Conservation (phyloP, 768 basidiomycete genomes). For the Phylloporus sp. region DNA sequence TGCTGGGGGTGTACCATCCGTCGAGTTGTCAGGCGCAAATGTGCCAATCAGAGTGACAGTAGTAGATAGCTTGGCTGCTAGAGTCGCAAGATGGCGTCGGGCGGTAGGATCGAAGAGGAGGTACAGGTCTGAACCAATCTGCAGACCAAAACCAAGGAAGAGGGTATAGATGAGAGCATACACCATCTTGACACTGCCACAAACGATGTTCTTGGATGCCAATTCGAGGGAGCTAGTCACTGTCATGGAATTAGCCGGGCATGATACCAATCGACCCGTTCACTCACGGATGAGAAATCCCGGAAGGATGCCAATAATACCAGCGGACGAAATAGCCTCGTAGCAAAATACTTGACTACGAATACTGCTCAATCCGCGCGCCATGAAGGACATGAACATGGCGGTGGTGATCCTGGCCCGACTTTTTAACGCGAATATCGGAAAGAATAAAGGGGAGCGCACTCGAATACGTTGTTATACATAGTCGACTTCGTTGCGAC, state of each 20-base stretch:
- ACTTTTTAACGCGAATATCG: conserved; percentile 7
- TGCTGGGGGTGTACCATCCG: conserved; percentile 40
- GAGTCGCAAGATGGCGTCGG: conserved; percentile 46
- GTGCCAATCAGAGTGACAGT: conserved; percentile 55
- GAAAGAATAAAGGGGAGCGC: conserved; percentile 7
- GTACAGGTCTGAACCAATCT: conserved; percentile 79
- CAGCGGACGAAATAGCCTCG: conserved; percentile 82
- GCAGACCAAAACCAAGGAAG: conserved; percentile 79
- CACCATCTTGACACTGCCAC: conserved; percentile 83
- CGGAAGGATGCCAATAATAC: conserved; percentile 86
- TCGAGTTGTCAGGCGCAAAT: conserved; percentile 56
- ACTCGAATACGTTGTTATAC: conserved; percentile 93
- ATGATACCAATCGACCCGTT: neutral
- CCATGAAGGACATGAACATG: conserved; percentile 73
- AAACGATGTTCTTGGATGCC: conserved; percentile 81
- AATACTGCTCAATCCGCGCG: conserved; percentile 79
- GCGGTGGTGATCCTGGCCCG: conserved; percentile 70
- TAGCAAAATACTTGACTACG: conserved; percentile 81
- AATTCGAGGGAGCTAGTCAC: conserved; percentile 81
- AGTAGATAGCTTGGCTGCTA: conserved; percentile 48
- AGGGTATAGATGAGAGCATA: conserved; percentile 85
- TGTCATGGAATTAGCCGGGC: conserved; percentile 23
- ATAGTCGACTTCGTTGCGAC: conserved; percentile 72
- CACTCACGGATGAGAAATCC: conserved; percentile 74
- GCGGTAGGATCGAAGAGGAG: conserved; percentile 60